A percentile compares a stretch with the other conserved stretches of the same genome.
phyloP scores from a whole-genome alignment of 2,329 filamentous ascomycete species.

The Colletotrichum destructivum region DNA sequence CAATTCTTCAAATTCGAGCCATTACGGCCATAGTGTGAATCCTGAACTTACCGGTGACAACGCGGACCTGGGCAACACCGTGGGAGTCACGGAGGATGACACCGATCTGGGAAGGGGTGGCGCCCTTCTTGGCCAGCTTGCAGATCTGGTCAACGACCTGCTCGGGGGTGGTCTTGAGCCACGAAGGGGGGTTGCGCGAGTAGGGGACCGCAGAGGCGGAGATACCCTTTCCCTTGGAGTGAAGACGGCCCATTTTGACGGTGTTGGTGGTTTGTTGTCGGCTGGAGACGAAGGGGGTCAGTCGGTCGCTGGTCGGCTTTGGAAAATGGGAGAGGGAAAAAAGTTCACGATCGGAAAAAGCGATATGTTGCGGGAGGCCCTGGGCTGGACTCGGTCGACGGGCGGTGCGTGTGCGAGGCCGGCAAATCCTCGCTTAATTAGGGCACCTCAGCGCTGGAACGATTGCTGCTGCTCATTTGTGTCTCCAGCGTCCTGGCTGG shows the following conservation, averaged over 20 bases:
- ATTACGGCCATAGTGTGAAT: not conserved
- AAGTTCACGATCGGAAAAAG: slow-evolving; percentile 40
- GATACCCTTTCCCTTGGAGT: slow-evolving; percentile 99
- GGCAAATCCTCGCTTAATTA: slow-evolving; percentile 63
- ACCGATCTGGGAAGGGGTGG: slow-evolving; percentile 98
- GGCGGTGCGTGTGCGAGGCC: slow-evolving; percentile 58
- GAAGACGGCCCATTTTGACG: slow-evolving; percentile 93
- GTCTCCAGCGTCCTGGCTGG: not conserved
- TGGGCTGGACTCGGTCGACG: slow-evolving; percentile 18
- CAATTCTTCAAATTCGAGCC: slow-evolving; percentile 14
- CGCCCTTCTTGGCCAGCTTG: slow-evolving; percentile 99
- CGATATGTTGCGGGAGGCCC: slow-evolving; percentile 27
- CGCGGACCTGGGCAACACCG: slow-evolving; percentile 97
- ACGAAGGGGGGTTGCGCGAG: slow-evolving; percentile 91
- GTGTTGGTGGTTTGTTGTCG: slow-evolving; percentile 47
- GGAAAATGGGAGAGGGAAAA: slow-evolving; percentile 27
- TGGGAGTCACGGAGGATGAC: slow-evolving; percentile 98
- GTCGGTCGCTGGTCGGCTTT: slow-evolving; percentile 42
- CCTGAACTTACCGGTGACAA: slow-evolving; percentile 87
- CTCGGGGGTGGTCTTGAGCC: slow-evolving; percentile 99
- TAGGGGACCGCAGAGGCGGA: slow-evolving; percentile 96
- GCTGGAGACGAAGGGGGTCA: slow-evolving; percentile 37
- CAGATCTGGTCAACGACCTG: slow-evolving; percentile 99
- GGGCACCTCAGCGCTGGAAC: slow-evolving; percentile 49
- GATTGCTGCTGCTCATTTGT: not conserved